These are phyloP conservation scores for Thielaviopsis ethacetica DNA, from an alignment of 2,329 filamentous ascomycete species.

Conservation along the genomic window DNA sequence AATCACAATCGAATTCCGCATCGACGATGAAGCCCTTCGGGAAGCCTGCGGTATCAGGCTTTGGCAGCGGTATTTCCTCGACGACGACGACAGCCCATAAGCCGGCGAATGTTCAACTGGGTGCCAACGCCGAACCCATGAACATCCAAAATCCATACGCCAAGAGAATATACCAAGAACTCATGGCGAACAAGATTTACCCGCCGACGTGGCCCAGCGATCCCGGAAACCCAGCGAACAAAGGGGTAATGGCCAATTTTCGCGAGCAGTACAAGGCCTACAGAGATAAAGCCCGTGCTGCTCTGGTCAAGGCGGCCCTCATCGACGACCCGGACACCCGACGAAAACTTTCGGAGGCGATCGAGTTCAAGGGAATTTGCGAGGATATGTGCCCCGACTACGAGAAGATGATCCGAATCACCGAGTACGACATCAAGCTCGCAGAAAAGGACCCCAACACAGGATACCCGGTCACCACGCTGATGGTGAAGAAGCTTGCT, in stretches of 20 bases:
- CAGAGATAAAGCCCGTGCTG: constrained; percentile 37
- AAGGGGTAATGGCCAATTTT: constrained; percentile 35
- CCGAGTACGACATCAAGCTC: constrained; percentile 39
- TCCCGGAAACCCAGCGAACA: constrained; percentile 34
- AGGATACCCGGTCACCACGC: constrained; percentile 29
- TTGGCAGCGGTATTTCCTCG: neutral
- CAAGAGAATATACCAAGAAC: constrained; percentile 32
- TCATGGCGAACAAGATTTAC: constrained; percentile 36
- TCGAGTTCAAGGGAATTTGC: constrained; percentile 51
- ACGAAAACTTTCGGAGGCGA: constrained; percentile 44
- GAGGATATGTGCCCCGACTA: constrained; percentile 55
- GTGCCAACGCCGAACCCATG: constrained; percentile 9
- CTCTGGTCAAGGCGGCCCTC: constrained; percentile 40
- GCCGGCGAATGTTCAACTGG: constrained; percentile 3
- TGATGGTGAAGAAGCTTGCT: constrained; percentile 52
- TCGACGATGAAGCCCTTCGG: neutral
- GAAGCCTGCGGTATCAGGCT: neutral
- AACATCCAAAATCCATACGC: constrained; percentile 26
- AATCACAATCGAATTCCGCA: neutral
- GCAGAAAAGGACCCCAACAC: constrained; percentile 35
- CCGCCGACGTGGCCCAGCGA: constrained; percentile 40
- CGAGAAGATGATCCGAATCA: constrained; percentile 46
- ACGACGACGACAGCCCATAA: neutral
- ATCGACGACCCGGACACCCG: constrained; percentile 50
- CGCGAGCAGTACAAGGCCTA: constrained; percentile 41